These are phyloP conservation scores for Flaveria brownii DNA, from an alignment of 129 eudicot species.

Conservation along the genomic window DNA sequence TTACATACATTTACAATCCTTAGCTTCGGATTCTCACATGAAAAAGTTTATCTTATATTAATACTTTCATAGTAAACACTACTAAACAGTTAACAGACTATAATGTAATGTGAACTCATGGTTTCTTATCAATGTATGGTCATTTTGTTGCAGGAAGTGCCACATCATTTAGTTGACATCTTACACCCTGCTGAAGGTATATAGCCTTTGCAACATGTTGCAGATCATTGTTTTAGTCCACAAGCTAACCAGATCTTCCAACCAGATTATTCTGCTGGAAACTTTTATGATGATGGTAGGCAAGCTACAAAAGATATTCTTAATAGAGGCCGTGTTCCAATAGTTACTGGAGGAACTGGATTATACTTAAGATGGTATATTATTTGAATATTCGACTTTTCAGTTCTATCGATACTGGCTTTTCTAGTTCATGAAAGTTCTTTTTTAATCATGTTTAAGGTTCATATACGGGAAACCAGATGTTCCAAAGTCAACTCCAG, in stretches of 20 bases:
- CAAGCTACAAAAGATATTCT: constrained; percentile 71
- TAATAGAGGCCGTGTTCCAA: constrained; percentile 71
- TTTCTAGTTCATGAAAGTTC: neutral
- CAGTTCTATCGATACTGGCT: neutral
- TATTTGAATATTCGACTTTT: neutral
- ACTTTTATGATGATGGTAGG: constrained; percentile 89
- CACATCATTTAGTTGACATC: constrained; percentile 89
- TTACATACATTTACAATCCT: constrained; percentile 14
- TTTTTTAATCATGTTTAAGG: constrained; percentile 46
- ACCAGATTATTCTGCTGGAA: constrained; percentile 93
- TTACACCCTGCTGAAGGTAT: constrained; percentile 96
- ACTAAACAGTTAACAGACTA: no score
- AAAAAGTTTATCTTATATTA: neutral
- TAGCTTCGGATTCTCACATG: neutral
- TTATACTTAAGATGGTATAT: constrained; percentile 84
- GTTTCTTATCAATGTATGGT: neutral
- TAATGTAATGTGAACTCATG: neutral
- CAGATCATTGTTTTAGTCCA: constrained; percentile 11
- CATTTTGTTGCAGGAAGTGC: constrained; percentile 73
- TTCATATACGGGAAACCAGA: constrained; percentile 95
- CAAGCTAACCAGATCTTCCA: constrained; percentile 18
- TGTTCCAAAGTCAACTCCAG: constrained; percentile 85
- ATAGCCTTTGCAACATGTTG: constrained; percentile 5
- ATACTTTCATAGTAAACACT: neutral
- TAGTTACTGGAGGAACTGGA: constrained; percentile 94